These are phyloP conservation scores for Spongiforma sp. DNA, from an alignment of 1,284 basidiomycete species.

Conservation along the genomic window DNA sequence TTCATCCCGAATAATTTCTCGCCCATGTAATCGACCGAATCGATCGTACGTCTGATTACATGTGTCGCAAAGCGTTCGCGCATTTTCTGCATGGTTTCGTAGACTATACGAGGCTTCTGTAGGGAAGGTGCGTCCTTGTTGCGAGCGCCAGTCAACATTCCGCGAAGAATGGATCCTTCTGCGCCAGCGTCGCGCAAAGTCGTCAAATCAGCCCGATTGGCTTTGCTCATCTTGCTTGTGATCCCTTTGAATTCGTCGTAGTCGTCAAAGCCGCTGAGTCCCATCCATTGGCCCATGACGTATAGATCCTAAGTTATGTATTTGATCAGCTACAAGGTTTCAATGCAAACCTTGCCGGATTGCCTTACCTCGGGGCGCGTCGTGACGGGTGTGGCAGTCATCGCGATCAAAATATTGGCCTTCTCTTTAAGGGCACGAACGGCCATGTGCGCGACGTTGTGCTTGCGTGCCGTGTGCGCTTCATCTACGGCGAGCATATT, in stretches of 20 bases:
- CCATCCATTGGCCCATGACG: background rate
- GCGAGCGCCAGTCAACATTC: too few species aligned
- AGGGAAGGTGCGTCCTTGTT: too few species aligned
- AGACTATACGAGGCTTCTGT: too few species aligned
- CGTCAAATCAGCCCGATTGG: background rate
- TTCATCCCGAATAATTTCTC: background rate
- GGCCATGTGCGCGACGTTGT: background rate
- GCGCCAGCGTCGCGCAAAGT: background rate
- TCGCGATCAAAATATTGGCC: background rate
- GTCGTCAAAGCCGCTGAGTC: background rate
- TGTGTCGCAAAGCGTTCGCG: background rate
- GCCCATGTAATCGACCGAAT: background rate
- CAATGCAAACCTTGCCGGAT: background rate
- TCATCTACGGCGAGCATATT: background rate
- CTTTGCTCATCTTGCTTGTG: background rate
- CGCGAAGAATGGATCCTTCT: background rate
- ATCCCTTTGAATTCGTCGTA: background rate
- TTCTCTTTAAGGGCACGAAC: background rate
- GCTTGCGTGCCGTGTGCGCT: background rate
- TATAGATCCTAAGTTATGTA: background rate
- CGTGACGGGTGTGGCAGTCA: background rate
- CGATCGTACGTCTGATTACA: background rate
- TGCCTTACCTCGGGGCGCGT: background rate
- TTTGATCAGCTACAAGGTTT: background rate
- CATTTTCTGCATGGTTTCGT: background rate